Conservation (phyloP, 345 rosid genomes). For the Bruguiera gymnorhiza region DNA sequence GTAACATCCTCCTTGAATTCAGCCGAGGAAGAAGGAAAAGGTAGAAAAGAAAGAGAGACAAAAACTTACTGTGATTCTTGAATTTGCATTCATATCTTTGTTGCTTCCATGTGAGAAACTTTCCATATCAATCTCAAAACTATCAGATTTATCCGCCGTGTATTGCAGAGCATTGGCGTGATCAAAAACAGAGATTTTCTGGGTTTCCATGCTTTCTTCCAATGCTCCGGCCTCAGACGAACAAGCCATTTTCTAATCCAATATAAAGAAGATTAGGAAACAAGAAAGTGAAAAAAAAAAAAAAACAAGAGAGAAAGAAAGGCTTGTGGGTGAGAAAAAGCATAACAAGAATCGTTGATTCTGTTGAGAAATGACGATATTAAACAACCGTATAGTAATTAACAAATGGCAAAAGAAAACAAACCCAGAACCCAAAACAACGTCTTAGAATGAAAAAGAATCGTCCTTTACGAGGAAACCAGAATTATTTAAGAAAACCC, state of each 20-base stretch:
- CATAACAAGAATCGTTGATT: not conserved
- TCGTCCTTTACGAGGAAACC: not conserved
- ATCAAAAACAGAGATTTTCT: slow-evolving; percentile 42
- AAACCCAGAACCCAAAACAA: slow-evolving; percentile 23
- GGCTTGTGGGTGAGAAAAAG: not conserved
- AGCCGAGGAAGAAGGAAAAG: not conserved
- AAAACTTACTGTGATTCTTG: slow-evolving; percentile 50
- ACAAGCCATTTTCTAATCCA: slow-evolving; percentile 15
- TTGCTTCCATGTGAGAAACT: slow-evolving; percentile 39
- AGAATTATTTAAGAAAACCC: slow-evolving; percentile 11
- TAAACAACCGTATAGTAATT: slow-evolving; percentile 1
- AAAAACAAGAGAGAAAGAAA: not conserved
- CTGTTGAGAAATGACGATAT: not conserved
- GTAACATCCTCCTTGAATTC: no score
- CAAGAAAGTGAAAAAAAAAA: not conserved
- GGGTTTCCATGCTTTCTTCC: slow-evolving; percentile 26
- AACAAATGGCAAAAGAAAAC: not conserved
- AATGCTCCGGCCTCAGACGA: not conserved
- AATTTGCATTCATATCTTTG: slow-evolving; percentile 44
- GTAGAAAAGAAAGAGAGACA: not conserved
- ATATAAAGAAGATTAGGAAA: not conserved
- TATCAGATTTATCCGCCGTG: slow-evolving; percentile 44
- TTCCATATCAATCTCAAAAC: slow-evolving; percentile 71
- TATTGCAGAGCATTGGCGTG: slow-evolving; percentile 49
- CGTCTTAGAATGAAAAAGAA: slow-evolving; percentile 6